Evolutionary conservation across 805 yeast genomes (phyloP).

Genomic region (Candida patagonica): DNA sequence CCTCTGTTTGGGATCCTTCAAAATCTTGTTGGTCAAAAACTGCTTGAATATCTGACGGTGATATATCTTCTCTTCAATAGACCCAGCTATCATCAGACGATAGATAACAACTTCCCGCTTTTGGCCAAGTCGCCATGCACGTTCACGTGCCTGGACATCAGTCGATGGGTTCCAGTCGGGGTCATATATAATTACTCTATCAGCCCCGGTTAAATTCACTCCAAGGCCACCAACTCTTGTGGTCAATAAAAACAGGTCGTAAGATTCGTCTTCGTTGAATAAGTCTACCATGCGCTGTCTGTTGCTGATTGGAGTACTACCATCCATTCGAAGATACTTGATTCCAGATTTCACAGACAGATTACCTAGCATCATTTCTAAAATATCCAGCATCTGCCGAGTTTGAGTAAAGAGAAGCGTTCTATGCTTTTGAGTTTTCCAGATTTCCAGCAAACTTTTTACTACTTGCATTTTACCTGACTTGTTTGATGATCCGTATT

Average conservation of each 20-base stretch:
- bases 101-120: slow-evolving; percentile 86
- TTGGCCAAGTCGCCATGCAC: slow-evolving; percentile 97
- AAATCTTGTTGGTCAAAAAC: slow-evolving; percentile 80
- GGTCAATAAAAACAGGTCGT: slow-evolving; percentile 68
- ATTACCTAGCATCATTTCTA: slow-evolving; percentile 53
- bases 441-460: slow-evolving; percentile 58
- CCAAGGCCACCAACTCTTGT: slow-evolving; percentile 97
- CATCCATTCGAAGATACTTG: slow-evolving; percentile 82
- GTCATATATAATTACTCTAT: slow-evolving; percentile 85
- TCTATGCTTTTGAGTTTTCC: slow-evolving; percentile 72
- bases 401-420: slow-evolving; percentile 87
- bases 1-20: slow-evolving; percentile 91
- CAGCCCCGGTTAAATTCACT: slow-evolving; percentile 89
- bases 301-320: slow-evolving; percentile 69
- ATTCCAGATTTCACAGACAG: slow-evolving; percentile 29
- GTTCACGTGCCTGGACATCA: slow-evolving; percentile 90
- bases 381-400: slow-evolving; percentile 82
- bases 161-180: slow-evolving; percentile 99
- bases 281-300: slow-evolving; percentile 75
- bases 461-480: slow-evolving; percentile 93
- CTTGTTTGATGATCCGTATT: slow-evolving; percentile 37
- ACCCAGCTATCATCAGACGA: slow-evolving; percentile 85
- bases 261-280: slow-evolving; percentile 55
- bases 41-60: slow-evolving; percentile 96
- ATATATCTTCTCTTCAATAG: slow-evolving; percentile 93